Evolutionary conservation across 306 rosid genomes (phyloP), one percentile per base, ranked within the genome.

Genomic region (Trichosanthes cucumerina): DNA sequence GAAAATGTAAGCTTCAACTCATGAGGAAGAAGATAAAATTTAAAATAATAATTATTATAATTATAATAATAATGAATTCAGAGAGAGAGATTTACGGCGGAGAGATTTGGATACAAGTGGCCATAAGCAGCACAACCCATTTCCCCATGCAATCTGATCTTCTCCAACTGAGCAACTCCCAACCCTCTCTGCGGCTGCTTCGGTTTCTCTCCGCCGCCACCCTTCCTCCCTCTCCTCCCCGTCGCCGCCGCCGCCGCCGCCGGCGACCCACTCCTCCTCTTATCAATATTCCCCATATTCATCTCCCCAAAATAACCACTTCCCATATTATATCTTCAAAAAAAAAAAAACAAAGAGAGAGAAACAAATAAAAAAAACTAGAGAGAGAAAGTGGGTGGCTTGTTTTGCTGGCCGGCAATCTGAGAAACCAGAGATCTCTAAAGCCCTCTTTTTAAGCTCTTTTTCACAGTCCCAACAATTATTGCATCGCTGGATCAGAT

Each of bases 401-500:
- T 44, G 24, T 19, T 14, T 53, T 39, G 28, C 49, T 19, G 73
- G 50, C 46, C 44, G 36, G 82, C 19, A 34, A 66, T 84, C 80
- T 78, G 82, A 76, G 83, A 84, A 88, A 86, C 87, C 80, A 83
- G 90, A 88, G 97, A 92, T 87, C 90, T 89, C 82, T 76, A 63
- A 75, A 76, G 57, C 65, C 76, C 77, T 81, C 87, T 86, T 88
- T 88, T 87, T 84, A 89, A 84, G 89, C 84, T 79, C 82, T 69
- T 83, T 83, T 68, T 79, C 77, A 65, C 21, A 24, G 65, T 68
- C 80, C 81, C 81, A 80, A 86, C 89, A 87, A 95, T 91, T 84
- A 88, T 95, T 88, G 98, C 97, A 86, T 91, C 90, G 99, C 97
- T 96, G 99, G 97, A 92, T 90, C 93, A 86, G 99, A 92, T 92